These are phyloP conservation scores for Kurtzmaniella quercitrusa DNA, from an alignment of 1,139 yeast species.

Conservation along the genomic window DNA sequence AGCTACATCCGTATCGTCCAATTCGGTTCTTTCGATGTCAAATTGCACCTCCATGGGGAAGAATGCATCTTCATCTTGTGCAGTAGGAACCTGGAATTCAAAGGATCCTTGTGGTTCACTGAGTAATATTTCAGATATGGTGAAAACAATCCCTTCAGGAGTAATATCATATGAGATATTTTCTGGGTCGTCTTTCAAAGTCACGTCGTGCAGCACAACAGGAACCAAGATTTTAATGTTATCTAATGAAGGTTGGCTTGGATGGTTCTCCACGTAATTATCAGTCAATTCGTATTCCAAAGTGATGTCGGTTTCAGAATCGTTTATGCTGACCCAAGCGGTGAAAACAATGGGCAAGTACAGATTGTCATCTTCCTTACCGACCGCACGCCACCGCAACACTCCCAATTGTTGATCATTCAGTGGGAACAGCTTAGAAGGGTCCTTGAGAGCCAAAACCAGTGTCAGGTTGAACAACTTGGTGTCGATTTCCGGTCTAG, in stretches of 20 bases:
- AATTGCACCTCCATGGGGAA: conserved; percentile 81
- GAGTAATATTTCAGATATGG: conserved; percentile 43
- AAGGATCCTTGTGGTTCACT: conserved; percentile 68
- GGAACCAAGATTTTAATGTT: conserved; percentile 68
- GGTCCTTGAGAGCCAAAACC: conserved; percentile 71
- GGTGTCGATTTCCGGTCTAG: conserved; percentile 95
- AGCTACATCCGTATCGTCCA: conserved; percentile 36
- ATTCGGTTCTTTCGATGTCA: conserved; percentile 28
- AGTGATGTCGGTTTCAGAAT: conserved; percentile 66
- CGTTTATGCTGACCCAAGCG: conserved; percentile 77
- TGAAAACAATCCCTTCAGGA: conserved; percentile 60
- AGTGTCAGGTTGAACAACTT: conserved; percentile 53
- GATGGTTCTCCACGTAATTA: conserved; percentile 32
- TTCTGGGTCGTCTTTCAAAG: conserved; percentile 48
- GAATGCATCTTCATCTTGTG: conserved; percentile 73
- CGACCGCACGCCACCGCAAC: conserved; percentile 80
- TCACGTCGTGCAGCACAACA: conserved; percentile 51
- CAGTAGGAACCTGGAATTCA: conserved; percentile 66
- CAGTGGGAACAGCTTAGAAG: conserved; percentile 77
- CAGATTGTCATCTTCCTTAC: conserved; percentile 53
- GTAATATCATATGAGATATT: conserved; percentile 44
- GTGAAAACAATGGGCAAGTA: conserved; percentile 73
- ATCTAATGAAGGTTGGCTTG: conserved; percentile 18
- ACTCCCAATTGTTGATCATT: conserved; percentile 90
- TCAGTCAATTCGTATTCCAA: conserved; percentile 74